A percentile compares a stretch with the other conserved stretches of the same genome.
These are phyloP conservation scores for Knoxia roxburghii DNA, from an alignment of 257 asterid species.

Conservation along the genomic window DNA sequence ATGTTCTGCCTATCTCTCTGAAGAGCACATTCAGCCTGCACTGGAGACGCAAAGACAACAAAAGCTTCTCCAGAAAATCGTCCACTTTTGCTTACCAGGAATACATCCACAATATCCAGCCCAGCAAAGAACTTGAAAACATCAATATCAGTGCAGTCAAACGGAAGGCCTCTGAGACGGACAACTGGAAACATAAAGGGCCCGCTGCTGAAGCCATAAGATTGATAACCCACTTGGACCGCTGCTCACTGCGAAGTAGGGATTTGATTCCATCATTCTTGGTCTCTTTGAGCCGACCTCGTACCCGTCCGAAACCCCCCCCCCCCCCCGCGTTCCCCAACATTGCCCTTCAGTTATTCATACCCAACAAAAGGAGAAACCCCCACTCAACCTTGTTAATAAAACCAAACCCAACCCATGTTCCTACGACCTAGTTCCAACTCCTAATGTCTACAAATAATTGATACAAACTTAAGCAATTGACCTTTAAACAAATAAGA, in stretches of 20 bases:
- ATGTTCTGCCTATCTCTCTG: slow-evolving; percentile 76
- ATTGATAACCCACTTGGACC: slow-evolving; percentile 45
- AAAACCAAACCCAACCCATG: slow-evolving; percentile 89
- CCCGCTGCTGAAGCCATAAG: slow-evolving; percentile 39
- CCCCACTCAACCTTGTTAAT: no score
- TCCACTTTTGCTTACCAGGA: slow-evolving; percentile 71
- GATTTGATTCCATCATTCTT: slow-evolving; percentile 99
- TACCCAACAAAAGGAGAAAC: no score
- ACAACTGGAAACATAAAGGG: slow-evolving; percentile 66
- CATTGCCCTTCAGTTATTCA: no score
- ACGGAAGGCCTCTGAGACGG: slow-evolving; percentile 87
- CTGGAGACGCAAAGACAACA: slow-evolving; percentile 68
- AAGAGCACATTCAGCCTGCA: slow-evolving; percentile 82
- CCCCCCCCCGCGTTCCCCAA: slow-evolving; percentile 99
- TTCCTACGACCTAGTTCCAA: slow-evolving; percentile 47
- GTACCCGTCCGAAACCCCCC: slow-evolving; percentile 99
- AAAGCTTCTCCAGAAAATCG: slow-evolving; percentile 84
- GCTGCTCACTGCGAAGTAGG: slow-evolving; percentile 89
- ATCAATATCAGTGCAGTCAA: slow-evolving; percentile 73
- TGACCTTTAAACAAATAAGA: slow-evolving; percentile 5
- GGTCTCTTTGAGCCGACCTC: slow-evolving; percentile 99
- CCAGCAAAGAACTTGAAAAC: no score
- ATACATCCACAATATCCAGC: no score
- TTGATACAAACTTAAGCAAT: slow-evolving; percentile 3
- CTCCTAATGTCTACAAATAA: slow-evolving; percentile 13